These are phyloP conservation scores for Colletotrichum higginsianum DNA, from an alignment of 2,329 filamentous ascomycete genomes.

Conservation along the genomic window DNA sequence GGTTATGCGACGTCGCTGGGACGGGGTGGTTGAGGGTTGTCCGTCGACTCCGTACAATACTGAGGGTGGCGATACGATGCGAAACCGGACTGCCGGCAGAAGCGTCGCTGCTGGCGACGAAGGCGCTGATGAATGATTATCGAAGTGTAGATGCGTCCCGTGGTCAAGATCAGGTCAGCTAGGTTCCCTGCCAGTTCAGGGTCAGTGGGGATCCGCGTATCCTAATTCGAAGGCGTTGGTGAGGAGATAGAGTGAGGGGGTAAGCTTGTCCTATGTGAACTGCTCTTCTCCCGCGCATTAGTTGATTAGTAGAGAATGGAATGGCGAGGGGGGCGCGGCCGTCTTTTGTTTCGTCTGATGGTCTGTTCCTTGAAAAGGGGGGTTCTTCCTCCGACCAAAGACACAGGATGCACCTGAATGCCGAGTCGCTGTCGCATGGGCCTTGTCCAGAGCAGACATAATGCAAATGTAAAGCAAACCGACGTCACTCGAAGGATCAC, in stretches of 20 bases:
- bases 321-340: constrained; percentile 3
- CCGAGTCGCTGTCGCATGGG: constrained; percentile 25
- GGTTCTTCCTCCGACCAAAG: neutral
- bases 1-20: neutral
- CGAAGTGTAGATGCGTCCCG: neutral
- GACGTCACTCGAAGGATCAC: constrained; percentile 30
- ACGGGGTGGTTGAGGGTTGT: neutral
- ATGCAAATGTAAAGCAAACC: constrained; percentile 3
- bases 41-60: neutral
- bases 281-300: neutral
- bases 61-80: no score
- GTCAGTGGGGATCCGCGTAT: constrained; percentile 23
- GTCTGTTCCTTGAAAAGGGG: constrained; percentile 22
- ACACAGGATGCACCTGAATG: constrained; percentile 25
- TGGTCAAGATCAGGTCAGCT: constrained; percentile 24
- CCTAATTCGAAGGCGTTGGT: constrained; percentile 4
- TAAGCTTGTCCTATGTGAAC: constrained; percentile 16
- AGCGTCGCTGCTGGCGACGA: neutral
- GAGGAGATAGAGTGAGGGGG: neutral
- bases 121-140: neutral
- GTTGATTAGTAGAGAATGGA: neutral
- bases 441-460: neutral
- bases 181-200: constrained; percentile 30
- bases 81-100: neutral
- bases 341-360: constrained; percentile 40